Percentiles rank a stretch among this genome's conserved stretches.
These are phyloP conservation scores for Penicillium canariense DNA, from an alignment of 495 filamentous ascomycete genomes.

Conservation along the genomic window DNA sequence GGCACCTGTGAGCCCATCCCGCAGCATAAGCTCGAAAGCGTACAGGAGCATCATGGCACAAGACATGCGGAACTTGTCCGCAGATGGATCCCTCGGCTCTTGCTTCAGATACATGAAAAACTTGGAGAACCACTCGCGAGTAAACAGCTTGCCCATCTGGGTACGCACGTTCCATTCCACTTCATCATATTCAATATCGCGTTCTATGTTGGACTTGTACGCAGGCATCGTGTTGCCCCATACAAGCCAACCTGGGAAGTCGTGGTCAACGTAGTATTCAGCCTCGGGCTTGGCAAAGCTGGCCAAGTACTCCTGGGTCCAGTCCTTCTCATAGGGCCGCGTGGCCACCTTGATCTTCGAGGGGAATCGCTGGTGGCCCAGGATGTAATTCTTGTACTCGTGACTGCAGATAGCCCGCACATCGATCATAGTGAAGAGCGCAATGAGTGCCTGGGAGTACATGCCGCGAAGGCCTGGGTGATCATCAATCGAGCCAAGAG, in stretches of 20 bases:
- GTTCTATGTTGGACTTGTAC: slow-evolving; percentile 64
- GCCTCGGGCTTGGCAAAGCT: slow-evolving; percentile 77
- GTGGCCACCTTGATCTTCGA: slow-evolving; percentile 75
- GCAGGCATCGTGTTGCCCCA: slow-evolving; percentile 85
- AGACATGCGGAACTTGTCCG: slow-evolving; percentile 86
- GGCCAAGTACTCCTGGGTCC: slow-evolving; percentile 73
- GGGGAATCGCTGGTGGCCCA: slow-evolving; percentile 68
- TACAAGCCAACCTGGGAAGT: slow-evolving; percentile 96
- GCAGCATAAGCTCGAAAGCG: slow-evolving; percentile 80
- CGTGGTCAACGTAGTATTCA: slow-evolving; percentile 85
- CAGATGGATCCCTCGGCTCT: slow-evolving; percentile 78
- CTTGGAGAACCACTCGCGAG: slow-evolving; percentile 78
- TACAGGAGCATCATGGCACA: slow-evolving; percentile 82
- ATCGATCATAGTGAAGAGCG: slow-evolving; percentile 78
- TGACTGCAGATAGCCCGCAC: slow-evolving; percentile 83
- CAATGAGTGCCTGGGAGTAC: slow-evolving; percentile 76
- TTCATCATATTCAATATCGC: slow-evolving; percentile 78
- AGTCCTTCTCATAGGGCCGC: slow-evolving; percentile 65
- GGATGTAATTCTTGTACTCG: slow-evolving; percentile 78
- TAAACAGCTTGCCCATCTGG: slow-evolving; percentile 77
- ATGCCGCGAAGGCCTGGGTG: slow-evolving; percentile 82
- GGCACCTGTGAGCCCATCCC: slow-evolving; percentile 65
- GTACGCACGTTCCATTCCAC: slow-evolving; percentile 71
- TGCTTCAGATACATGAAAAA: slow-evolving; percentile 95
- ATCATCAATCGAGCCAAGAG: slow-evolving; percentile 78